Base-by-base conservation (phyloP, 2,329 filamentous ascomycete species). In the Helotiales sp. region DNA sequence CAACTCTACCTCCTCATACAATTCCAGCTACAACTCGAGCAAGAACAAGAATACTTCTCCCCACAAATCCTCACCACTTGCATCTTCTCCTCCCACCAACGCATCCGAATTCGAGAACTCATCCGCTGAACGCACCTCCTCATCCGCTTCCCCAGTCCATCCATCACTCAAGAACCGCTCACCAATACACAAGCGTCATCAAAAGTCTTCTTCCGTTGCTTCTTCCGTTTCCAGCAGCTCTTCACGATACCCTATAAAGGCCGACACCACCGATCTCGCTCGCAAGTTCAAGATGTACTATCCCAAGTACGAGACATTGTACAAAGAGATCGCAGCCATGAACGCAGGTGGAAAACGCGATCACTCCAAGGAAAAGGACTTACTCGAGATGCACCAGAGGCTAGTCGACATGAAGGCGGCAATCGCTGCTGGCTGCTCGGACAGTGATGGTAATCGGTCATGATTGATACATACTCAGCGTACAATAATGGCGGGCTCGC, bases 1-100 rank as follows among this genome's bases (percentile, higher is more conserved):
- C 25, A 75, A 74, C 5, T 73, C 70, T 8, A 50, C 52, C 34
- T 66, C 73, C 29, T 77, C 77, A 1, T 70, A 74, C 57, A 52
- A 52, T n/a, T 64, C 63, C 8, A 60, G 27, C 49, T 70, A 74
- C 57, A 52, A 52, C 13, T 64, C 63, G 7, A 61, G 24, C 49
- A 69, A 67, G 61, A 67, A 57, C 47, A 81, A 77, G 69, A 76
- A 78, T 60, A 85, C 79, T 0, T 85, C 83, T 6, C 83, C 83
- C 0, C 76, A 77, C 51, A 87, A 87, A 69, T 87, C 85, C 2
- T 87, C 85, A 9, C 85, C 84, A 3, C 74, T 87, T 17, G 84
- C 84, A n/a, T 84, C 83, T 1, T 87, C 84, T 6, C 83, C 84
- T 12, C 84, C 84, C 0, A 86, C 84, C 7, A 87, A 87, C 61